A percentile compares a stretch with the other conserved stretches of the same genome.
phyloP scores from a whole-genome alignment of 257 asterid genomes.

The Nemophila menziesii region DNA sequence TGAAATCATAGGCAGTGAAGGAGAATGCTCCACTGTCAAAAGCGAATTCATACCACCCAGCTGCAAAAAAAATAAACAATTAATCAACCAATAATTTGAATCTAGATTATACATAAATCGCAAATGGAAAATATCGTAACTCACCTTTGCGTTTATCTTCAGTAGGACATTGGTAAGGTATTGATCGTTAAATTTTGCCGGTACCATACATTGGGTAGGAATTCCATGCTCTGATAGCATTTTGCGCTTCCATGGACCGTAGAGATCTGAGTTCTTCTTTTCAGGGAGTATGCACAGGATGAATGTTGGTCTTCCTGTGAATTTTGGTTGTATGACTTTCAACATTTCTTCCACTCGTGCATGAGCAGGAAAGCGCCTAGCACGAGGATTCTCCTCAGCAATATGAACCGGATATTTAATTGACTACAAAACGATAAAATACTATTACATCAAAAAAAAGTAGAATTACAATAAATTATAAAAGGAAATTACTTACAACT shows the following conservation, averaged over 20 bases:
- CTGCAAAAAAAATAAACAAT: conserved; percentile 28
- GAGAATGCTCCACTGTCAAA: conserved; percentile 26
- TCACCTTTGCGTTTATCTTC: conserved; percentile 62
- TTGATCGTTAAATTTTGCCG: conserved; percentile 52
- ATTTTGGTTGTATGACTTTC: conserved; percentile 15
- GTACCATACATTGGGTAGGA: conserved; percentile 60
- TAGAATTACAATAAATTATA: not conserved
- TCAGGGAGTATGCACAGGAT: conserved; percentile 60
- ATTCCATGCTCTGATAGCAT: conserved; percentile 44
- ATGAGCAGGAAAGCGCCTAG: conserved; percentile 31
- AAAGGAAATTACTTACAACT: conserved; percentile 32
- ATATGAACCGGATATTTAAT: conserved; percentile 15
- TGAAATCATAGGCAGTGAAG: conserved; percentile 28
- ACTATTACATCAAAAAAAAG: not conserved
- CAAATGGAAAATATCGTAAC: not conserved
- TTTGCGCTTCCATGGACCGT: conserved; percentile 69
- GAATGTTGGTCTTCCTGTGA: conserved; percentile 41
- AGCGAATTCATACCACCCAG: conserved; percentile 65
- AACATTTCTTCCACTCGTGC: conserved; percentile 56
- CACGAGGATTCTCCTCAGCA: conserved; percentile 31
- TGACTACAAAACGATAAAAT: conserved; percentile 13
- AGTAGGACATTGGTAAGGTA: conserved; percentile 55
- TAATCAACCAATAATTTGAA: not conserved
- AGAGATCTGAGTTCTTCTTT: conserved; percentile 51
- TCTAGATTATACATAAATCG: not conserved